Evolutionary conservation across 202 grass and related monocot species (phyloP).

Genomic region (Setaria viridis): DNA sequence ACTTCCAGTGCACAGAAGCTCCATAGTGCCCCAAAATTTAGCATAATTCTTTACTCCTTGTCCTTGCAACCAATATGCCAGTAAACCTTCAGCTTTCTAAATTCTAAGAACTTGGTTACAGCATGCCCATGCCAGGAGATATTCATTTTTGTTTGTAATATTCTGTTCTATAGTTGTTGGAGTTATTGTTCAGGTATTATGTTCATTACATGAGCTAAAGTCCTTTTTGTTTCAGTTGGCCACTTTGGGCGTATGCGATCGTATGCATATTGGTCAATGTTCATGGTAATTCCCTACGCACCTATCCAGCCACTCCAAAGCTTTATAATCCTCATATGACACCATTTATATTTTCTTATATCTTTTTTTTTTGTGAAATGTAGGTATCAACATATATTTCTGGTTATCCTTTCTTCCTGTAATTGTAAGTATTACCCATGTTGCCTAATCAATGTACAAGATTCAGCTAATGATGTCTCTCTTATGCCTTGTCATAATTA

Average conservation of each 20-base stretch:
- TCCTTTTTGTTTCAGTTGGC: conserved; percentile 76
- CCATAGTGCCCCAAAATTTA: background rate
- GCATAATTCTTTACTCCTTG: background rate
- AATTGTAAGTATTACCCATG: conserved; percentile 65
- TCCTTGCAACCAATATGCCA: background rate
- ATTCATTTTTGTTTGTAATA: background rate
- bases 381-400: conserved; percentile 99
- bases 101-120: conserved; percentile 25
- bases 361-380: conserved; percentile 35
- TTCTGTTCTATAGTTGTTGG: conserved; percentile 22
- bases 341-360: background rate
- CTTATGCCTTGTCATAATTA: conserved; percentile 37
- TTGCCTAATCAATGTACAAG: background rate
- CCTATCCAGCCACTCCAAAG: background rate
- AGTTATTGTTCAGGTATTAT: conserved; percentile 1
- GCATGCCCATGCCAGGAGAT: background rate
- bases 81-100: background rate
- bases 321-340: conserved; percentile 14
- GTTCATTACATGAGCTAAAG: conserved; percentile 37
- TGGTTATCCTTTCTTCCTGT: conserved; percentile 89
- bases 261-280: conserved; percentile 88
- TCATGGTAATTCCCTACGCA: conserved; percentile 62
- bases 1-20: background rate
- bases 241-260: conserved; percentile 89
- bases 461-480: conserved; percentile 9